Evolutionary conservation across 257 asterid species (phyloP).

Genomic region (Plantago major): DNA sequence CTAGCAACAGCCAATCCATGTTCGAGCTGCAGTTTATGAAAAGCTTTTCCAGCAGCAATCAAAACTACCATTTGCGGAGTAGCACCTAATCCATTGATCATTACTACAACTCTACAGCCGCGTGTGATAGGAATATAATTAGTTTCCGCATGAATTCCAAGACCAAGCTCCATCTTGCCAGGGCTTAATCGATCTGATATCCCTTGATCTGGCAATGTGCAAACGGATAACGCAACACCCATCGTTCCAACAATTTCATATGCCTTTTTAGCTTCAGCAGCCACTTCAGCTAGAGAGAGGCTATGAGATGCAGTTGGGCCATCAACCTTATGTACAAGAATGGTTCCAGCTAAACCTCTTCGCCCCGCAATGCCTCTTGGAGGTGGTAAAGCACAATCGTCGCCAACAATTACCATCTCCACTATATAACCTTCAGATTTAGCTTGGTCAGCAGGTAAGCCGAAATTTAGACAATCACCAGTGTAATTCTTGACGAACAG

Average conservation of each 20-base stretch:
- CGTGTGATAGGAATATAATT: slow-evolving; percentile 86
- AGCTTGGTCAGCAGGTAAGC: too few species aligned
- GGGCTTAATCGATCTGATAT: slow-evolving; percentile 90
- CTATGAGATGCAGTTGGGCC: slow-evolving; percentile 97
- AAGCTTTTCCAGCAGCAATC: slow-evolving; percentile 94
- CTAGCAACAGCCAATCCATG: slow-evolving; percentile 96
- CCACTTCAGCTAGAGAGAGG: slow-evolving; percentile 70
- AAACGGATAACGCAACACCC: slow-evolving; percentile 97
- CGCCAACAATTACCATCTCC: slow-evolving; percentile 99
- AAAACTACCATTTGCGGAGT: slow-evolving; percentile 93
- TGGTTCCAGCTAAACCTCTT: slow-evolving; percentile 97
- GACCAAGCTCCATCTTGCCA: slow-evolving; percentile 99
- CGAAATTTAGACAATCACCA: too few species aligned
- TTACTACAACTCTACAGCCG: slow-evolving; percentile 82
- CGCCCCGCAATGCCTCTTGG: slow-evolving; percentile 99
- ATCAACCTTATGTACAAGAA: slow-evolving; percentile 97
- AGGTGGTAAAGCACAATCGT: slow-evolving; percentile 98
- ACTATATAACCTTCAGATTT: too few species aligned
- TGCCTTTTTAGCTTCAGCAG: slow-evolving; percentile 88
- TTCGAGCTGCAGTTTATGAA: slow-evolving; percentile 84
- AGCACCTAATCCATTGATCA: slow-evolving; percentile 93
- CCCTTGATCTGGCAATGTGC: slow-evolving; percentile 91
- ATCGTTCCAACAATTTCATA: slow-evolving; percentile 94
- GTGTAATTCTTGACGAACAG: too few species aligned
- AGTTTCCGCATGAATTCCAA: slow-evolving; percentile 90